Base-by-base conservation (phyloP, 2,329 filamentous ascomycete genomes). In the Clarireedia monteithiana region DNA sequence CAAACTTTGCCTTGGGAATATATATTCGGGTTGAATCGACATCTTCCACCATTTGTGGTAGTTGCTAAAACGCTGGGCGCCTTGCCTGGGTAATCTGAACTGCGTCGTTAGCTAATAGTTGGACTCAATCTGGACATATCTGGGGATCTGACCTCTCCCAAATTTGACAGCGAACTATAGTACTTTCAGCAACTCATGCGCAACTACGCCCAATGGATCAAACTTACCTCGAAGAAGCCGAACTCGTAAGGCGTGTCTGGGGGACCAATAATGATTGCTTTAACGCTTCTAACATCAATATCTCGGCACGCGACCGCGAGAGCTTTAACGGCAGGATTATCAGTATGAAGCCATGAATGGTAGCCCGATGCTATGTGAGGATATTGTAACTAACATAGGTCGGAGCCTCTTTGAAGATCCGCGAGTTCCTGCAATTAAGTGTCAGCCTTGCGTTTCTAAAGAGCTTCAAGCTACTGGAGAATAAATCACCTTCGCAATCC, bases 221-320 rank as follows among this genome's bases (percentile, higher is more conserved):
- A 24, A 69, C 77, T 58, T 70, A 94, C 91, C 79, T 97, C 91
- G 68, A 95, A 97, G 74, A 96, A 96, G 3, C 94, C 94, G 68
- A 95, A 96, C 71, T 96, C 91, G 71, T 99, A 99, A 0, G 92
- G 91, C 0, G 91, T 95, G 64, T 94, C 91, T 62, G 92, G 90
- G 24, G 94, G 92, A 0, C 94, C 94, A 63, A 97, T 83, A 66
- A 97, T 92, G 61, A 97, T 72, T 49, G 91, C 90, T 68, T 84
- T 87, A 50, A 97, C 86, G 69, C 89, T 87, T 55, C 91, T 87
- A 59, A 97, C 89, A 71, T 99, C 91, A 63, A 84, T 80, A 72
- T 97, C 94, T 51, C 88, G 81, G 69, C 88, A 95, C 56, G 89
- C 88, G 49, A 96, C 91, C 10, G 89, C 89, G 60, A 97, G 81